Evolutionary conservation across 805 yeast species (phyloP).

Genomic region (Candida pini): DNA sequence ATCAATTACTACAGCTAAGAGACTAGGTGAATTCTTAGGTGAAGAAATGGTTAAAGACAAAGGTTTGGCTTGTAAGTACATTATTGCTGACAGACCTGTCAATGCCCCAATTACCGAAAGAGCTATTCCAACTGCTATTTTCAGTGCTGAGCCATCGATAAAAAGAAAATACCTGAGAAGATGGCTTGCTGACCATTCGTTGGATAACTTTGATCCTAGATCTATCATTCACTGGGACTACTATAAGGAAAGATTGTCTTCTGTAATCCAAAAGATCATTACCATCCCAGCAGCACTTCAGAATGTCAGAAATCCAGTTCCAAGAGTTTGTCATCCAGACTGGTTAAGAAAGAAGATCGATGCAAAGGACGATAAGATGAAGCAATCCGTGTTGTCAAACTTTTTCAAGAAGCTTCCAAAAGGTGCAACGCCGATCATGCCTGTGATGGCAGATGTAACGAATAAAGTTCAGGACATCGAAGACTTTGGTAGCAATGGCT

Average conservation of each 20-base stretch:
- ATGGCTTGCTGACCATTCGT: constrained; percentile 78
- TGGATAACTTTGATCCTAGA: constrained; percentile 82
- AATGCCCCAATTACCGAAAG: constrained; percentile 92
- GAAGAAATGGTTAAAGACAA: constrained; percentile 95
- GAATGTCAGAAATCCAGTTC: constrained; percentile 84
- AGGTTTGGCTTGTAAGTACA: constrained; percentile 91
- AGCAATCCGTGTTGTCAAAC: constrained; percentile 59
- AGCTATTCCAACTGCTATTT: constrained; percentile 94
- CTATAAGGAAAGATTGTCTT: constrained; percentile 83
- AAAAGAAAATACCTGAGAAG: constrained; percentile 71
- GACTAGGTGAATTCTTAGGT: constrained; percentile 92
- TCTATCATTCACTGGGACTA: constrained; percentile 90
- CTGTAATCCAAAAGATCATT: constrained; percentile 90
- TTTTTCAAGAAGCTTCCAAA: constrained; percentile 48
- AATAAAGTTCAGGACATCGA: constrained; percentile 62
- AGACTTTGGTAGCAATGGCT: constrained; percentile 47
- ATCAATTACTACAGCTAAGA: constrained; percentile 88
- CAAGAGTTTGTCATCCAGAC: constrained; percentile 88
- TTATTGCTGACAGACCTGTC: constrained; percentile 76
- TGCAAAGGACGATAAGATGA: constrained; percentile 55
- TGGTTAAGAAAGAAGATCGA: constrained; percentile 74
- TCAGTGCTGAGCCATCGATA: constrained; percentile 70
- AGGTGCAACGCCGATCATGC: constrained; percentile 27
- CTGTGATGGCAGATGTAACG: constrained; percentile 27
- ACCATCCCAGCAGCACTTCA: constrained; percentile 97